Evolutionary conservation across 768 basidiomycete species (phyloP).

Genomic region (Crepidotus variabilis): DNA sequence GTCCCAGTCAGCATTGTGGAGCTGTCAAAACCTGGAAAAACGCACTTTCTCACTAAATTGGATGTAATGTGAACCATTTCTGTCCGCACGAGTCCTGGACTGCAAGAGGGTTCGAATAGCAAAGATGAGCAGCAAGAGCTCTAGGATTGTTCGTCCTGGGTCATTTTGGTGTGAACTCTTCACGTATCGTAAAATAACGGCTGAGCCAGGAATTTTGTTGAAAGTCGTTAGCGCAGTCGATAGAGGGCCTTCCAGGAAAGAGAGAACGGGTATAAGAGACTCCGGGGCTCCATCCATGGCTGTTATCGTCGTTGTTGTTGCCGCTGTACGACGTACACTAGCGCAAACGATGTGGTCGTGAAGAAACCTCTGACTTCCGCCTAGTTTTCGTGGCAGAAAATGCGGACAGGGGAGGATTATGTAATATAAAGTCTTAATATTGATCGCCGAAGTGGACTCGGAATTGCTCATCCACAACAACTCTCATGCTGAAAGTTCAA

Average conservation of each 20-base stretch:
- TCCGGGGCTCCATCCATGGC: slow-evolving; percentile 30
- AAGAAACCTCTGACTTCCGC: not conserved
- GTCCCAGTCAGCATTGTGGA: not conserved
- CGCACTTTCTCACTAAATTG: slow-evolving; percentile 85
- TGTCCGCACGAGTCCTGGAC: slow-evolving; percentile 83
- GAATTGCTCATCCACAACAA: not conserved
- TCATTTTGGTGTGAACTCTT: slow-evolving; percentile 95
- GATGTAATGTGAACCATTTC: slow-evolving; percentile 84
- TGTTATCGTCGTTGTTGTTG: not conserved
- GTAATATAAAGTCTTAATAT: not conserved
- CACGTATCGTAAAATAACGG: slow-evolving; percentile 86
- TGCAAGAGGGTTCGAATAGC: slow-evolving; percentile 89
- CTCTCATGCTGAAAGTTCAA: too few relatives aligned
- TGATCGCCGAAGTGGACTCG: not conserved
- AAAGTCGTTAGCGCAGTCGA: slow-evolving; percentile 62
- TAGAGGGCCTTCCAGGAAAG: slow-evolving; percentile 60
- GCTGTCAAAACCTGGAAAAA: slow-evolving; percentile 4
- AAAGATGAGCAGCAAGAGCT: slow-evolving; percentile 83
- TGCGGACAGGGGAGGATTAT: not conserved
- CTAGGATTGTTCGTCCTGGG: slow-evolving; percentile 87
- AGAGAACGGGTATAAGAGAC: slow-evolving; percentile 49
- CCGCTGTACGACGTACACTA: not conserved
- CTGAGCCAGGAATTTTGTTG: slow-evolving; percentile 75
- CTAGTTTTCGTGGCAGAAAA: not conserved
- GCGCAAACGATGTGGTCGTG: not conserved